phyloP scores from a whole-genome alignment of 2,329 filamentous ascomycete species.

The Aspergillus pseudoviridinutans region DNA sequence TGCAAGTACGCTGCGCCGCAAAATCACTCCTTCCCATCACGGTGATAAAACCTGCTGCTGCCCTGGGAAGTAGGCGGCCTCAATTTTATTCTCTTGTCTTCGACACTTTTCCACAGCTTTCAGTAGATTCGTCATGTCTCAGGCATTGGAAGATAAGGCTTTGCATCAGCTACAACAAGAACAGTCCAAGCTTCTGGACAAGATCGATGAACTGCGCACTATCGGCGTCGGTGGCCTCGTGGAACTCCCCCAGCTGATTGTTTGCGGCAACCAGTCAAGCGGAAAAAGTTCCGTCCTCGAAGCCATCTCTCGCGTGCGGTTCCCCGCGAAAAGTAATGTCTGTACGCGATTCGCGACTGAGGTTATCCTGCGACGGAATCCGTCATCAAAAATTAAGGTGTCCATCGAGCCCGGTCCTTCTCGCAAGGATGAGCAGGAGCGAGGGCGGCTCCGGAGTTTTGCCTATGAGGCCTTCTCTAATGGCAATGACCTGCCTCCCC shows the following conservation, averaged over 20 bases:
- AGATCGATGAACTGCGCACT: conserved; percentile 50
- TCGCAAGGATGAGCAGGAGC: conserved; percentile 6
- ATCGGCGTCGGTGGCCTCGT: conserved; percentile 48
- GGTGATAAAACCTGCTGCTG: no score
- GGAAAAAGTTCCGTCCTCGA: conserved; percentile 65
- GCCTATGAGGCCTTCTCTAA: conserved; percentile 12
- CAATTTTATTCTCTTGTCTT: no score
- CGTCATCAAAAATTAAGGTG: conserved; percentile 37
- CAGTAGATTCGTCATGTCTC: conserved; percentile 13
- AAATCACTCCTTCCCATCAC: no score
- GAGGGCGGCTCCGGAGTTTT: conserved; percentile 8
- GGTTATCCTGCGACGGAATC: conserved; percentile 48
- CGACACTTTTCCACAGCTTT: no score
- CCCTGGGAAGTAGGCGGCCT: no score
- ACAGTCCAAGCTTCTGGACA: conserved; percentile 49
- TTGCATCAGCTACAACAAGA: conserved; percentile 14
- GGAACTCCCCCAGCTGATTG: conserved; percentile 53
- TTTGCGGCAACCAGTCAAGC: conserved; percentile 58
- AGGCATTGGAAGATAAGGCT: conserved; percentile 3
- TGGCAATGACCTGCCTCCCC: conserved; percentile 32
- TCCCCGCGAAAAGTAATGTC: conserved; percentile 52
- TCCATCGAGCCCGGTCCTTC: conserved; percentile 38
- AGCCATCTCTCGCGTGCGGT: conserved; percentile 59
- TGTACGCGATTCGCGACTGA: conserved; percentile 63
- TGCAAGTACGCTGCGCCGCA: no score